phyloP scores from a whole-genome alignment of 352 stramenopile genomes.

The Phytophthora sp. region DNA sequence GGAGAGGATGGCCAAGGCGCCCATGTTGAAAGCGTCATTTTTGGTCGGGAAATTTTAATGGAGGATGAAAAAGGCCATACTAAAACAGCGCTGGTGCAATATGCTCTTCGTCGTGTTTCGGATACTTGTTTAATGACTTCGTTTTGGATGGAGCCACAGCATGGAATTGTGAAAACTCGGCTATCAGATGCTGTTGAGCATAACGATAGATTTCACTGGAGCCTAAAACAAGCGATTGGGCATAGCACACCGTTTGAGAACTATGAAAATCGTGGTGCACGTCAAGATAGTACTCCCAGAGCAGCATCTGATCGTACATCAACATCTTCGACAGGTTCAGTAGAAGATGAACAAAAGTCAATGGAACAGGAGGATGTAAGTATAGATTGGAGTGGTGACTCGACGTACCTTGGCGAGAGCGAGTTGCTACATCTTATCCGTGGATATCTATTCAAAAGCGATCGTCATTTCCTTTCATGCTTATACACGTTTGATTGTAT shows the following conservation, averaged over 20 bases:
- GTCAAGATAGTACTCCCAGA: constrained; percentile 11
- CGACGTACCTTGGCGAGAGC: constrained; percentile 71
- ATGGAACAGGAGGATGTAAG: constrained; percentile 60
- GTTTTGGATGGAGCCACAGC: constrained; percentile 90
- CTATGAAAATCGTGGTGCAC: constrained; percentile 16
- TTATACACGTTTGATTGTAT: constrained; percentile 84
- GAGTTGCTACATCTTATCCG: constrained; percentile 78
- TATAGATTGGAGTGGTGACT: constrained; percentile 34
- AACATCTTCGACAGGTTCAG: constrained; percentile 7
- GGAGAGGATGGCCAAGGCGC: constrained; percentile 51
- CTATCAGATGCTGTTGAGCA: constrained; percentile 48
- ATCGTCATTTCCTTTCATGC: constrained; percentile 82
- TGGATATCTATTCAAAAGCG: constrained; percentile 75
- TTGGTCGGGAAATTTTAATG: constrained; percentile 84
- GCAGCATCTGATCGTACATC: constrained; percentile 4
- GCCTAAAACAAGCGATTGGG: constrained; percentile 70
- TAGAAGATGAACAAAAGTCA: constrained; percentile 46
- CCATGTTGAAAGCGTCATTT: constrained; percentile 76
- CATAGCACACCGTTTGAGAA: constrained; percentile 69
- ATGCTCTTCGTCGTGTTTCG: constrained; percentile 72
- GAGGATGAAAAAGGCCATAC: constrained; percentile 76
- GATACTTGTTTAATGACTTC: constrained; percentile 85
- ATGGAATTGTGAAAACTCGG: constrained; percentile 69
- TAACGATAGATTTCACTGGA: constrained; percentile 74
- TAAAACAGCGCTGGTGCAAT: constrained; percentile 83